Evolutionary conservation across 2,329 filamentous ascomycete genomes (phyloP).

Genomic region (Emmonsiellopsis sp.): DNA sequence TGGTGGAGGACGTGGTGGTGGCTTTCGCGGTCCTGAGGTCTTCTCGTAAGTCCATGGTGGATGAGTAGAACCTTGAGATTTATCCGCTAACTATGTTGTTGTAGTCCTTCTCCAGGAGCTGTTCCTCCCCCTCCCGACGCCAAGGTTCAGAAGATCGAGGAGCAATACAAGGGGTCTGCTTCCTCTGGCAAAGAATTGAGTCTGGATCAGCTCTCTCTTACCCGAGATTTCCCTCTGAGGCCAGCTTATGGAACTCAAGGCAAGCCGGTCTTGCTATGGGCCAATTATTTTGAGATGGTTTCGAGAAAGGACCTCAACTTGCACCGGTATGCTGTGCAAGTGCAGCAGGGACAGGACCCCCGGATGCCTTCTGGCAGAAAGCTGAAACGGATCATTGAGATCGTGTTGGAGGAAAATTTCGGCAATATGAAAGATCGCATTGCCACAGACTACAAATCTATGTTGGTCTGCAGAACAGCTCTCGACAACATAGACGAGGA

Average conservation of each 20-base stretch:
- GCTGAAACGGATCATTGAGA: slow-evolving; percentile 38
- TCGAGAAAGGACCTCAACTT: slow-evolving; percentile 26
- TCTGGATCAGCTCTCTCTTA: slow-evolving; percentile 6
- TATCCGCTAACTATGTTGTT: not conserved
- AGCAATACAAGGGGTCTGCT: slow-evolving; percentile 16
- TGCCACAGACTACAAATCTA: slow-evolving; percentile 32
- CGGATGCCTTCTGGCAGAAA: slow-evolving; percentile 29
- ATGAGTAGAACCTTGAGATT: not conserved
- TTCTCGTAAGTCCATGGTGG: slow-evolving; percentile 17
- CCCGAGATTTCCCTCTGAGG: slow-evolving; percentile 22
- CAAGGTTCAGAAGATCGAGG: slow-evolving; percentile 19
- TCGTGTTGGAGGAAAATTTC: slow-evolving; percentile 34
- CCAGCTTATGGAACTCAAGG: slow-evolving; percentile 30
- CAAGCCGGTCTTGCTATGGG: slow-evolving; percentile 22
- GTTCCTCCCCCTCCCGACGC: slow-evolving; percentile 14
- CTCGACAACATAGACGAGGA: slow-evolving; percentile 13
- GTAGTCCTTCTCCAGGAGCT: slow-evolving; percentile 15
- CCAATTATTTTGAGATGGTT: slow-evolving; percentile 31
- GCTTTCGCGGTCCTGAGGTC: slow-evolving; percentile 13
- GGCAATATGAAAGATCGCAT: slow-evolving; percentile 18
- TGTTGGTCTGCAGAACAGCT: slow-evolving; percentile 24
- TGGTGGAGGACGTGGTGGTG: slow-evolving; percentile 17
- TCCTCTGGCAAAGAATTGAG: slow-evolving; percentile 8
- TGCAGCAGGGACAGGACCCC: slow-evolving; percentile 19
- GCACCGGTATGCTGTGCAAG: slow-evolving; percentile 33